Evolutionary conservation across 2,329 filamentous ascomycete species (phyloP).

Genomic region (Pseudocercospora musae): DNA sequence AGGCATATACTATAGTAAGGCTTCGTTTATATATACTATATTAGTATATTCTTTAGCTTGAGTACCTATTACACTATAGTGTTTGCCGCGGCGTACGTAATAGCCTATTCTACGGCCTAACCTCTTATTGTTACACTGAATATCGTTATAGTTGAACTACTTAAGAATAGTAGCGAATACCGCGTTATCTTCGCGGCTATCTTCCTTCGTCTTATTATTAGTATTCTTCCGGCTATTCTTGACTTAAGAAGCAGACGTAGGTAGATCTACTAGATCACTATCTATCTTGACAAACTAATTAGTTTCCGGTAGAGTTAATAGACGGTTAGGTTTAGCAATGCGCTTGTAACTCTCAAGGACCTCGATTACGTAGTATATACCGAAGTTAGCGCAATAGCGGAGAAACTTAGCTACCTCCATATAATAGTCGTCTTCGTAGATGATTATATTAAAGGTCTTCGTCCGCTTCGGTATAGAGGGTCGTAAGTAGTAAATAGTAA

Average conservation of each 20-base stretch:
- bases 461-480: no score
- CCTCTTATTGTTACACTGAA: not conserved
- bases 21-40: not conserved
- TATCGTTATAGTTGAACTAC: not conserved
- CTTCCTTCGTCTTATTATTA: not conserved
- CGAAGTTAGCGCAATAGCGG: no score
- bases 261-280: not conserved
- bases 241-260: not conserved
- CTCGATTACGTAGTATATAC: no score
- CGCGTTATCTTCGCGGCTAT: not conserved
- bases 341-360: no score
- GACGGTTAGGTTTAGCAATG: no score
- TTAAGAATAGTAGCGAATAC: not conserved
- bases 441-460: no score
- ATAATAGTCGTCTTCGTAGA: no score
- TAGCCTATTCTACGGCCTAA: not conserved
- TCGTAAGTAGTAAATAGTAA: no score
- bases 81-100: not conserved
- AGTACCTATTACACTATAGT: not conserved
- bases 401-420: no score
- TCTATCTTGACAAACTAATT: not conserved
- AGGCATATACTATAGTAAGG: not conserved
- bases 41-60: not conserved
- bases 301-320: not conserved
- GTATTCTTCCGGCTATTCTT: not conserved